Conservation (phyloP, 2,329 filamentous ascomycete species). For the Penicillium olsonii region DNA sequence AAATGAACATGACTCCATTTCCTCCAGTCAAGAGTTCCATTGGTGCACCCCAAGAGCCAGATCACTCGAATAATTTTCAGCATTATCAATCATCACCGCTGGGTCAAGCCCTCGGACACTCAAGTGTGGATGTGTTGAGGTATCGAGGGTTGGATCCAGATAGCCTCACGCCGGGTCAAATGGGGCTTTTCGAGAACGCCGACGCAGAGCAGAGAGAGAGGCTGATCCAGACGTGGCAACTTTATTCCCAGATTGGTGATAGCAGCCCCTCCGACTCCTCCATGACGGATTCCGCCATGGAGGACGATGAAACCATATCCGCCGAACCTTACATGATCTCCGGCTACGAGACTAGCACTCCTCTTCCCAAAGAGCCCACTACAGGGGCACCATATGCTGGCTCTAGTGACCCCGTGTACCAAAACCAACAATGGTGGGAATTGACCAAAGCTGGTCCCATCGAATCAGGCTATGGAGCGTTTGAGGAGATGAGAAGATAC, state of each 20-base stretch:
- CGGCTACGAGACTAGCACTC: constrained; percentile 74
- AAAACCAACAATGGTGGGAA: constrained; percentile 43
- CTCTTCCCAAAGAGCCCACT: constrained; percentile 37
- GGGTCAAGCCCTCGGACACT: constrained; percentile 20
- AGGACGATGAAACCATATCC: constrained; percentile 39
- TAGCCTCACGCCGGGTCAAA: constrained; percentile 70
- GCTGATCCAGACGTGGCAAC: constrained; percentile 81
- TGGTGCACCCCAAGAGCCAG: constrained; percentile 22
- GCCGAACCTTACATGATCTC: constrained; percentile 82
- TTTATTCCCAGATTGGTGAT: constrained; percentile 56
- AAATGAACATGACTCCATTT: constrained; percentile 62
- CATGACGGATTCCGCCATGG: constrained; percentile 43
- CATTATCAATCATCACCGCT: neutral
- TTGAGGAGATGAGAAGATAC: constrained; percentile 35
- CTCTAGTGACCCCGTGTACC: constrained; percentile 46
- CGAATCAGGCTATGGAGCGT: constrained; percentile 42
- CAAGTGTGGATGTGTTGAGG: constrained; percentile 58
- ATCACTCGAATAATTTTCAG: constrained; percentile 51
- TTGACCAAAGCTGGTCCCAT: constrained; percentile 29
- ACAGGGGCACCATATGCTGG: constrained; percentile 36
- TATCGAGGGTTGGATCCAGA: constrained; percentile 70
- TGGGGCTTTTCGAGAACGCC: constrained; percentile 76
- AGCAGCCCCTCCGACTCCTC: constrained; percentile 33
- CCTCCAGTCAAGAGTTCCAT: constrained; percentile 34
- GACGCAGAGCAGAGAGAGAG: constrained; percentile 70